phyloP scores from a whole-genome alignment of 768 basidiomycete genomes.

The Clavaria fumosa region DNA sequence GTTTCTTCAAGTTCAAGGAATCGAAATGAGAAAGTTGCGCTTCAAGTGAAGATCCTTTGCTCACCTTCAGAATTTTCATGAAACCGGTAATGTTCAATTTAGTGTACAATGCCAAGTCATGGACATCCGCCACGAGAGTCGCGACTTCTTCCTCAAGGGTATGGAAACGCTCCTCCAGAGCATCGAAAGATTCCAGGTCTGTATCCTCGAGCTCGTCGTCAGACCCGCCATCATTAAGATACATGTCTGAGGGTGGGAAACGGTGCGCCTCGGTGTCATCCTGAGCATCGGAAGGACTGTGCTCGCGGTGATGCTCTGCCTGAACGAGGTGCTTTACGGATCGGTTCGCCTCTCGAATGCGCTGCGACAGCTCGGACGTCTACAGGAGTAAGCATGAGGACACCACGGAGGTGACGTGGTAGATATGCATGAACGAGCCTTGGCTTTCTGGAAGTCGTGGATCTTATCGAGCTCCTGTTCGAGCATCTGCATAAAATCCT shows the following conservation, averaged over 20 bases:
- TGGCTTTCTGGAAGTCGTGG: slow-evolving; percentile 81
- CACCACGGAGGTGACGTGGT: background rate
- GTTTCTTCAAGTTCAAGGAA: slow-evolving; percentile 43
- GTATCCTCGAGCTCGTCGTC: slow-evolving; percentile 41
- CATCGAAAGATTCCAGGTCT: slow-evolving; percentile 44
- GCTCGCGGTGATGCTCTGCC: no score
- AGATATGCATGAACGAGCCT: slow-evolving; percentile 31
- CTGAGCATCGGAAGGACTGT: slow-evolving; percentile 16
- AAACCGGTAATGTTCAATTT: slow-evolving; percentile 98
- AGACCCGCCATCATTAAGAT: slow-evolving; percentile 64
- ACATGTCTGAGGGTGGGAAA: slow-evolving; percentile 28
- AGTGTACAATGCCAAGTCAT: slow-evolving; percentile 81
- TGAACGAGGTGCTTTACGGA: slow-evolving; percentile 67
- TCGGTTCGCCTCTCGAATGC: slow-evolving; percentile 71
- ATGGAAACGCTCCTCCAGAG: slow-evolving; percentile 76
- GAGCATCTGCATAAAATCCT: slow-evolving; percentile 63
- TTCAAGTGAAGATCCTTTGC: slow-evolving; percentile 7
- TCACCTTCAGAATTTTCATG: slow-evolving; percentile 91
- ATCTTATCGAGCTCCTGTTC: slow-evolving; percentile 87
- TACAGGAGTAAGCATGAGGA: slow-evolving; percentile 15
- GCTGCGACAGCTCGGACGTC: slow-evolving; percentile 68
- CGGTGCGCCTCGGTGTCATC: slow-evolving; percentile 45
- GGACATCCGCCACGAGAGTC: slow-evolving; percentile 82
- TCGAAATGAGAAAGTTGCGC: slow-evolving; percentile 1
- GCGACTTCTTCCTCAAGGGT: slow-evolving; percentile 89